A percentile compares a stretch with the other conserved stretches of the same genome.
phyloP scores from a whole-genome alignment of 2,329 filamentous ascomycete species.

The Graphilbum fragrans region DNA sequence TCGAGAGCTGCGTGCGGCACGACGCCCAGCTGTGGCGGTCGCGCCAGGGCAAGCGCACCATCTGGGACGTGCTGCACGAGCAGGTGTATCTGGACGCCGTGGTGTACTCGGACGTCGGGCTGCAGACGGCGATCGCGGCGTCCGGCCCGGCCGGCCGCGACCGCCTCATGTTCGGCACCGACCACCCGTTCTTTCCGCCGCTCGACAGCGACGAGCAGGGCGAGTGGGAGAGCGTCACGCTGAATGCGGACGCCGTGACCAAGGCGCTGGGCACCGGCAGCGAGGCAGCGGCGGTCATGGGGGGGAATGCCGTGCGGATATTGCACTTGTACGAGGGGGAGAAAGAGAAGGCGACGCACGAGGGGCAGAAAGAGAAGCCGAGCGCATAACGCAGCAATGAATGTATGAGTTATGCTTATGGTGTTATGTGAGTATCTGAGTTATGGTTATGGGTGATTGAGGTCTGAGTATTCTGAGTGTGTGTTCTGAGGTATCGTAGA shows the following conservation, averaged over 20 bases:
- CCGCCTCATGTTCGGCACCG: constrained; percentile 68
- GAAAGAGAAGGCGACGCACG: no score
- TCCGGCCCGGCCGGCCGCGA: constrained; percentile 51
- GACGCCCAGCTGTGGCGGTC: constrained; percentile 61
- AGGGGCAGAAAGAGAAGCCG: no score
- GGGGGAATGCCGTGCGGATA: constrained; percentile 12
- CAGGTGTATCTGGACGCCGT: constrained; percentile 87
- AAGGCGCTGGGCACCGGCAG: constrained; percentile 10
- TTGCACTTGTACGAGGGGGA: constrained; percentile 7
- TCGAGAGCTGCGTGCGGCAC: constrained; percentile 78
- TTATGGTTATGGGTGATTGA: no score
- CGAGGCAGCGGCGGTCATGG: constrained; percentile 9
- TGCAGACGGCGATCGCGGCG: constrained; percentile 59
- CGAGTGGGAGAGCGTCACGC: constrained; percentile 56
- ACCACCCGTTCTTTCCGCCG: constrained; percentile 79
- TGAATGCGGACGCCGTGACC: constrained; percentile 35
- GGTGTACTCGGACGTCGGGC: constrained; percentile 63
- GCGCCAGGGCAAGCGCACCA: constrained; percentile 32
- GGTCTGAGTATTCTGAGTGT: no score
- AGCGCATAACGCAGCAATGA: no score
- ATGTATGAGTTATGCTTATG: no score
- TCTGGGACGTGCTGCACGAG: constrained; percentile 46
- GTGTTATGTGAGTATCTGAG: no score
- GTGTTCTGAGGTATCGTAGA: no score
- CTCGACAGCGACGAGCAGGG: constrained; percentile 42